phyloP scores from a whole-genome alignment of 805 yeast species.

The Ogataea paradorogensis region DNA sequence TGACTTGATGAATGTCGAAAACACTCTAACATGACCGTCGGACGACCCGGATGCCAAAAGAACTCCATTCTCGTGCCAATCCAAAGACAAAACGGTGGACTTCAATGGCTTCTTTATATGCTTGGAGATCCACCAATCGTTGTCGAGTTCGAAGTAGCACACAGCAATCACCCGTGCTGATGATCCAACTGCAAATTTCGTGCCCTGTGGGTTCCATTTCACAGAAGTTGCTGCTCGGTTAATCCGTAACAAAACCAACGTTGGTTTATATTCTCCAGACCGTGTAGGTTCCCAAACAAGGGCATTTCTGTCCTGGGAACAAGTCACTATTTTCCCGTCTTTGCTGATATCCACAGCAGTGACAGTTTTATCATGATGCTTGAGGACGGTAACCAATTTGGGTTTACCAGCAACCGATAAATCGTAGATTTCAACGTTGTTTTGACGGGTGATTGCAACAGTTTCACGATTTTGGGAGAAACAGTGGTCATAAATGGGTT shows the following conservation, averaged over 20 bases:
- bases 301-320: constrained; percentile 97
- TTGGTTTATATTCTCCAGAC: constrained; percentile 68
- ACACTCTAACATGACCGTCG: constrained; percentile 88
- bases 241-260: constrained; percentile 87
- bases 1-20: constrained; percentile 85
- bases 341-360: constrained; percentile 90
- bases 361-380: constrained; percentile 89
- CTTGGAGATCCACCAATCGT: constrained; percentile 99
- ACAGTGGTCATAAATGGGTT: constrained; percentile 88
- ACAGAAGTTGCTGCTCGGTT: constrained; percentile 94
- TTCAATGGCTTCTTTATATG: constrained; percentile 94
- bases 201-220: constrained; percentile 93
- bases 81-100: constrained; percentile 76
- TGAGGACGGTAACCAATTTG: constrained; percentile 58
- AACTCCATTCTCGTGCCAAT: constrained; percentile 94
- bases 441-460: constrained; percentile 82
- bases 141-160: constrained; percentile 92
- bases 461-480: constrained; percentile 62
- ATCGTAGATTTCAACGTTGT: constrained; percentile 70
- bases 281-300: constrained; percentile 86
- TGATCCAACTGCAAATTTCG: constrained; percentile 95
- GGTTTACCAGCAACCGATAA: constrained; percentile 53
- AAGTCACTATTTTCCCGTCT: constrained; percentile 89
- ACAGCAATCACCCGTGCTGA: constrained; percentile 93
- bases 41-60: constrained; percentile 88